These are phyloP conservation scores for Melianthus villosus DNA, from an alignment of 441 rosid species.

Conservation along the genomic window DNA sequence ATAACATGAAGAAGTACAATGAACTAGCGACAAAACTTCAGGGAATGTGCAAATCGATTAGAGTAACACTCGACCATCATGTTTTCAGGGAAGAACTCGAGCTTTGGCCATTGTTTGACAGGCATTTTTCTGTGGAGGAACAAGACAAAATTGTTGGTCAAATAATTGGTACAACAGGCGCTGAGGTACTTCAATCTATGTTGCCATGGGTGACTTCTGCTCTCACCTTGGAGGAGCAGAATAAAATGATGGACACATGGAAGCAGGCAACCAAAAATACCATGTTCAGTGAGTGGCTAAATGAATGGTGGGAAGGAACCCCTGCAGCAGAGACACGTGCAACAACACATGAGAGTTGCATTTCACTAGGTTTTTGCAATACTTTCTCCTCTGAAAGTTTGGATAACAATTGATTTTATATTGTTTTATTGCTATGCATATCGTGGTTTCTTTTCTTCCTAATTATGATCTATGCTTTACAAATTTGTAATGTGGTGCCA, in stretches of 20 bases:
- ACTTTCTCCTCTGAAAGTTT: too few relatives aligned
- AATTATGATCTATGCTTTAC: too few relatives aligned
- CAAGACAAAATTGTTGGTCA: constrained; percentile 64
- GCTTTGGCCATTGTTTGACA: constrained; percentile 65
- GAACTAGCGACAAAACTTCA: constrained; percentile 61
- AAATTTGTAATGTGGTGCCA: too few relatives aligned
- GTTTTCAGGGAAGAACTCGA: constrained; percentile 57
- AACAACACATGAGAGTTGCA: constrained; percentile 30
- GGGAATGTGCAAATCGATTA: constrained; percentile 64
- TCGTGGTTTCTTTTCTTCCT: too few relatives aligned
- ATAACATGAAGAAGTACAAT: constrained; percentile 20
- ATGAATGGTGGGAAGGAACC: constrained; percentile 68
- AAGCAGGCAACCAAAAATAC: constrained; percentile 72
- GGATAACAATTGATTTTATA: too few relatives aligned
- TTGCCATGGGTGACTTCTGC: constrained; percentile 77
- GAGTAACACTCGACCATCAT: constrained; percentile 62
- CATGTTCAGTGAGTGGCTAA: constrained; percentile 71
- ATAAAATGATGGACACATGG: constrained; percentile 71
- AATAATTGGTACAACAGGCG: constrained; percentile 68
- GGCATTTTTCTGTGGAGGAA: constrained; percentile 60
- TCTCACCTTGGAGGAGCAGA: constrained; percentile 58
- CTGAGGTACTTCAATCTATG: constrained; percentile 74
- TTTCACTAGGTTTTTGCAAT: constrained; percentile 28
- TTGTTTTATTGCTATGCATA: too few relatives aligned
- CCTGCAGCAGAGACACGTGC: constrained; percentile 14